Base-by-base conservation (phyloP, 345 rosid species). In the Camelina hispida region DNA sequence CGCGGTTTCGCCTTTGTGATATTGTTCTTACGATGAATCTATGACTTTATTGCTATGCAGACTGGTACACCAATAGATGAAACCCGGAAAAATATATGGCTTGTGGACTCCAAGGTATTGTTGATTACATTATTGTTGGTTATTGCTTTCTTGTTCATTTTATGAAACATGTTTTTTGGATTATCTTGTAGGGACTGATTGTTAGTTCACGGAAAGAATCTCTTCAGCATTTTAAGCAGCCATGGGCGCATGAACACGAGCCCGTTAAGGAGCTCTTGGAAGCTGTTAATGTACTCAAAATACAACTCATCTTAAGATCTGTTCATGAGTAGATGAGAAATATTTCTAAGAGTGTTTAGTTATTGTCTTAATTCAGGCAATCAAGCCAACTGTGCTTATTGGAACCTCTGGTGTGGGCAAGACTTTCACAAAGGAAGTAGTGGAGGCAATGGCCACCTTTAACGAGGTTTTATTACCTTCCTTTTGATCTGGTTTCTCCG, bases 321-420 rank as follows among this genome's bases (percentile, higher is more conserved):
- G 7, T 52, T 22, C 22, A 68, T 60, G n/a, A 62, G 38, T 34
- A 59, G 34, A 35, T 55, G 48, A n/a, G 1, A 42, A 9, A 10
- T 12, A 9, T 20, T 0, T 43, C 30, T 42, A 40, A 66, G 13
- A 15, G 1, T 37, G 46, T 8, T 3, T 32, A 20, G 8, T 6
- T 44, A 5, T 56, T 71, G 16, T 68, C 43, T 48, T 54, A 22
- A 81, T 52, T 63, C 72, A 92, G 97, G 86, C 93, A 55, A 84
- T 95, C 87, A 90, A 87, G 84, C 99, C 99, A 62, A 89, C 96
- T 1, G 87, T 94, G 51, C 78, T 95, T 81, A 92, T 94, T 35
- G 99, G 99, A 82, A 82, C 97, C 50, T 95, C 99, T 28, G 99
- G 97, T 62, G 90, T 85, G 28, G 99, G 99, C 46, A 90, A 83